phyloP scores from a whole-genome alignment of 768 basidiomycete genomes.

The Dioszegia crocea region DNA sequence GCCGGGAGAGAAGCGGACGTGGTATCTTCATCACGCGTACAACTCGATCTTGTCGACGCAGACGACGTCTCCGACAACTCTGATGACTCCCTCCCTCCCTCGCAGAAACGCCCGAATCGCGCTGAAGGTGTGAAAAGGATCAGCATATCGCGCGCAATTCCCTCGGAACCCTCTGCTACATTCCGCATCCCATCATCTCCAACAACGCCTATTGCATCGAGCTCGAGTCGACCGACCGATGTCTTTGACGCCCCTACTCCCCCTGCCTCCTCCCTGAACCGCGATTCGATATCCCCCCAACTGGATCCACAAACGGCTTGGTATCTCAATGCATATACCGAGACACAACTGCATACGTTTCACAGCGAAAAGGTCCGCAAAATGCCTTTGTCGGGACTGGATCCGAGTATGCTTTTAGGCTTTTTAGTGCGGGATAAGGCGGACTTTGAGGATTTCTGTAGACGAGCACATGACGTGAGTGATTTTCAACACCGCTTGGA shows the following conservation, averaged over 20 bases:
- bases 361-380: slow-evolving; percentile 95
- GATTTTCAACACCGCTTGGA: not conserved
- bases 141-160: slow-evolving; percentile 3
- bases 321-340: slow-evolving; percentile 68
- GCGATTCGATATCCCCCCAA: slow-evolving; percentile 19
- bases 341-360: slow-evolving; percentile 75
- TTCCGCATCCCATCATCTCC: slow-evolving; percentile 1
- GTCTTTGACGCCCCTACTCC: slow-evolving; percentile 8
- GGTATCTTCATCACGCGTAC: slow-evolving; percentile 4
- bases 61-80: slow-evolving; percentile 33
- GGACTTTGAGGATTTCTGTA: slow-evolving; percentile 80
- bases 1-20: not conserved
- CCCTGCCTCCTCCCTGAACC: slow-evolving; percentile 23
- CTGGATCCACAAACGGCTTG: slow-evolving; percentile 46
- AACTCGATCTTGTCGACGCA: slow-evolving; percentile 35
- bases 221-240: not conserved
- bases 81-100: slow-evolving; percentile 18
- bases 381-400: slow-evolving; percentile 84
- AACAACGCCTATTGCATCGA: slow-evolving; percentile 10
- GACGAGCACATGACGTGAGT: slow-evolving; percentile 68
- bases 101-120: slow-evolving; percentile 4
- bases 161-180: not conserved
- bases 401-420: slow-evolving; percentile 95
- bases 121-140: slow-evolving; percentile 1
- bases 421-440: slow-evolving; percentile 76